Evolutionary conservation across 106 monocot species (phyloP), one percentile per base, ranked within the genome.

Genomic region (Alisma plantagoaquatica): DNA sequence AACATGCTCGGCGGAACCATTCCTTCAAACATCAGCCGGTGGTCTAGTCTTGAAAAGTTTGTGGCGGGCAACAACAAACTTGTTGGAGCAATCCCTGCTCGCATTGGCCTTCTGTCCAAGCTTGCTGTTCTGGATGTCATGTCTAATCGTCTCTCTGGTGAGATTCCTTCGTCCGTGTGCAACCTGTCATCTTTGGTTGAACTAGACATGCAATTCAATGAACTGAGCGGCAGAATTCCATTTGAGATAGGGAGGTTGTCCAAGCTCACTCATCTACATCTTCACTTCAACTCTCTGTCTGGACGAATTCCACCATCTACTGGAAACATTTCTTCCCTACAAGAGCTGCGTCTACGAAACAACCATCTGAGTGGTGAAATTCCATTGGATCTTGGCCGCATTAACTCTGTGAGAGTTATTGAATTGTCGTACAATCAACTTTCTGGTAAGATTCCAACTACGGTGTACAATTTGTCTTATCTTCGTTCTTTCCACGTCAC

Each of bases 281-380:
- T 75, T 7, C n/a, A 21, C 0, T 12, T 20, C 12, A 75, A 75
- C 63, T 43, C 27, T 26, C 52, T 75, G 38, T 56, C 62, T 0
- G 74, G 74, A 2, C 16, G 23, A 22, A 74, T 74, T 20, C 66
- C 73, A 11, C 24, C 35, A 6, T 60, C 65, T 1, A 17, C 66
- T 0, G 25, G 73, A 8, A 66, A 60, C 43, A 21, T 72, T 0
- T 52, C 65, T 1, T 46, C 64, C 11, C 72, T 72, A 18, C 0
- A 0, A 4, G 31, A 14, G 12, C 24, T 76, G 7, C 12, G 1
- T 50, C 14, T 52, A 10, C 16, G 29, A 8, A 0, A 59, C 15
- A 30, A 65, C 22, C 14, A 8, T 16, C n/a, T 63, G 32, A 2
- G 38, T n/a, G 62, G 62, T 6, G 27, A 24, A 10, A 63, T 63